phyloP scores from a whole-genome alignment of 192 early-diverging fungal genomes.

The Backusella parvicylindrica region DNA sequence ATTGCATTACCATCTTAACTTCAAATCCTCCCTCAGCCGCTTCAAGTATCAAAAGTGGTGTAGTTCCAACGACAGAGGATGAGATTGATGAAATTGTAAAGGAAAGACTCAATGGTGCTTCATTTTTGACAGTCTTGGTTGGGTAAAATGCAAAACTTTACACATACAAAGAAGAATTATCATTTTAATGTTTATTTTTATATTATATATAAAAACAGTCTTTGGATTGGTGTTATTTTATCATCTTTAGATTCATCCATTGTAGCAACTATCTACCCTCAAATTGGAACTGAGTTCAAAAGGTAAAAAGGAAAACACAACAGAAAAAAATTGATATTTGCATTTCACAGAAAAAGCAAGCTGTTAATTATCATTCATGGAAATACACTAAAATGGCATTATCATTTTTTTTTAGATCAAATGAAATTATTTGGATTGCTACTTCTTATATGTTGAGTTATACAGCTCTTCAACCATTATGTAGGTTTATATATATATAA shows the following conservation, averaged over 20 bases:
- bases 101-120: conserved; percentile 12
- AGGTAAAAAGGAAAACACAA: conserved; percentile 14
- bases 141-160: background rate
- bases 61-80: background rate
- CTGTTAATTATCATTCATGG: too few species aligned
- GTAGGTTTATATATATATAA: conserved; percentile 30
- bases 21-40: background rate
- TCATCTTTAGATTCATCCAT: conserved; percentile 35
- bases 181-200: background rate
- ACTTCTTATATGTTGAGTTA: conserved; percentile 69
- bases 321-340: background rate
- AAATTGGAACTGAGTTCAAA: conserved; percentile 39
- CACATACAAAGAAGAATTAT: background rate
- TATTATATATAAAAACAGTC: conserved; percentile 2
- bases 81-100: conserved; percentile 9
- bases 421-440: conserved; percentile 80
- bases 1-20: background rate
- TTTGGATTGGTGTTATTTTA: conserved; percentile 30
- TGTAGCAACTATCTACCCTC: conserved; percentile 33
- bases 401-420: conserved; percentile 17
- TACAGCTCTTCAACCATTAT: conserved; percentile 77
- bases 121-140: conserved; percentile 9
- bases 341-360: background rate
- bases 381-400: background rate
- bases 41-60: background rate